Base-by-base conservation (phyloP, 352 stramenopile genomes). In the Phytophthora sojae region DNA sequence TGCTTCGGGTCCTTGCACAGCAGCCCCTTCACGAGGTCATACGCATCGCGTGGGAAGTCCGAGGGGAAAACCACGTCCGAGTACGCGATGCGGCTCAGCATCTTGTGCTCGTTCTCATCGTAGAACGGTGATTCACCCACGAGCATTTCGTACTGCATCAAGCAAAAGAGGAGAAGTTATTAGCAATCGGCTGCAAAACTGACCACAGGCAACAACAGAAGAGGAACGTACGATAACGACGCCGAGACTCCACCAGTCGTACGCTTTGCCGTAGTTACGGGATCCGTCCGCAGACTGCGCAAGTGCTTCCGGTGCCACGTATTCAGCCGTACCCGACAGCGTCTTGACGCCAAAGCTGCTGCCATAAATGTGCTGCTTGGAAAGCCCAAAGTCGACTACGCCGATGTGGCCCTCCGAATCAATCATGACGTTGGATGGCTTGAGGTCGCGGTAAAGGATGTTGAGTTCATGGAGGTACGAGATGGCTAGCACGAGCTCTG, bases 371-470 rank as follows among this genome's bases (percentile, higher is more conserved):
- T 97, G 87, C 58, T 97, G 90, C 68, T 96, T 96, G 9, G 88
- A 96, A 5, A 97, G 68, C 8, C 90, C 90, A 80, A 97, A 97
- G 69, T 97, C 90, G 3, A 97, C 90, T 25, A 97, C 86, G 42
- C 88, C 90, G 30, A 97, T 97, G 69, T 97, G 90, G 26, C 90
- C 90, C 55, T 97, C 87, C 0, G 85, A 84, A 64, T 97, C 90
- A 37, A 97, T 95, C 90, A 97, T 97, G 32, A 97, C 77, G 73
- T 97, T 97, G 11, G 88, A 96, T 19, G 90, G 90, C 76, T 96
- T 96, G 53, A 96, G 70, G 57, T 96, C 90, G 37, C 90, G 85
- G 49, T 96, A 97, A 14, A 97, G 64, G 64, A 97, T 97, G 78
- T 97, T 96, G 30, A 97, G 81, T 64, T 94, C 87, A 59, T 97